Conservation (phyloP, 768 basidiomycete species). For the Cyclocybe cylindracea region DNA sequence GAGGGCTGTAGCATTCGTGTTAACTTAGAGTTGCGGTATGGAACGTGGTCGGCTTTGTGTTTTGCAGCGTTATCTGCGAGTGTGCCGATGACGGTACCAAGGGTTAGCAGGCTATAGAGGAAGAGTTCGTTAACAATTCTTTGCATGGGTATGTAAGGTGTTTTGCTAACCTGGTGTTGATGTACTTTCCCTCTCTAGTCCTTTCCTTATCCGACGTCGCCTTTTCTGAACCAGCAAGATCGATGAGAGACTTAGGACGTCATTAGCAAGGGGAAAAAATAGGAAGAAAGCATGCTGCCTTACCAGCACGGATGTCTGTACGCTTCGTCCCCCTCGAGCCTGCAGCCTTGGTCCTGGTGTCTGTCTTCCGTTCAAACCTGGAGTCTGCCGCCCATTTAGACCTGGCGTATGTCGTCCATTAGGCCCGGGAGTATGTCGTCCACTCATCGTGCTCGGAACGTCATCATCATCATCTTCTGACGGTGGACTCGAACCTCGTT, state of each 20-base stretch:
- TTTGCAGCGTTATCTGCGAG: constrained; percentile 85
- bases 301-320: constrained; percentile 76
- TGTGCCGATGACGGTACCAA: constrained; percentile 91
- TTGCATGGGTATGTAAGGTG: not conserved
- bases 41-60: constrained; percentile 86
- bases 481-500: constrained; percentile 40
- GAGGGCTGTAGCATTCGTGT: constrained; percentile 95
- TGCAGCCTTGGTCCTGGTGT: constrained; percentile 63
- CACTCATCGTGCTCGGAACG: constrained; percentile 24
- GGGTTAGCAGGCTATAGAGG: constrained; percentile 74
- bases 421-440: constrained; percentile 46
- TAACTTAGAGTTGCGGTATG: constrained; percentile 93
- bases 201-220: constrained; percentile 95
- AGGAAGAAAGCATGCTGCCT: constrained; percentile 12
- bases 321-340: constrained; percentile 76
- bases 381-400: constrained; percentile 41
- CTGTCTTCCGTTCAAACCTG: constrained; percentile 42
- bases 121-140: constrained; percentile 5
- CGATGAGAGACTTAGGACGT: constrained; percentile 74
- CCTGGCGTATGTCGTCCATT: constrained; percentile 41
- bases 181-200: constrained; percentile 95
- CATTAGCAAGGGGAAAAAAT: constrained; percentile 1
- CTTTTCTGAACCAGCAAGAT: constrained; percentile 95
- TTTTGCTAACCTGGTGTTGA: constrained; percentile 75
- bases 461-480: constrained; percentile 46